Evolutionary conservation across 2,329 filamentous ascomycete species (phyloP), one percentile per base, ranked within the genome.

Genomic region (Cladosporium sp.): DNA sequence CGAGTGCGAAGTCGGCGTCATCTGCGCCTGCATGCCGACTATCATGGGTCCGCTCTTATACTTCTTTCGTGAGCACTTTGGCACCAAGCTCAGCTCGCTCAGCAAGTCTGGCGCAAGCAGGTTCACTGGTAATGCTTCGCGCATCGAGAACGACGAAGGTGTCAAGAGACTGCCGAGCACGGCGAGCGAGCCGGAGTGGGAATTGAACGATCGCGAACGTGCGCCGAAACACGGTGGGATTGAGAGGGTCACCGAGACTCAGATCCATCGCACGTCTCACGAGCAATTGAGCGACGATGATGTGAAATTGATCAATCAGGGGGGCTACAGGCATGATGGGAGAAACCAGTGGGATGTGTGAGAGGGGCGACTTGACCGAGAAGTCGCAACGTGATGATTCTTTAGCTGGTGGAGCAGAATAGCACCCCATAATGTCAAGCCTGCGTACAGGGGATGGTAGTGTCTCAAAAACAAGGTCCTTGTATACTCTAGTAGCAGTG

Each of bases 11-110:
- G 60, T 69, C 18, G 69, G 66, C 25, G 43, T 70, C 26, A 65
- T 72, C 43, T 72, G 70, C 63, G 69, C 70, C 21, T 72, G 70
- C 65, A 70, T 72, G 58, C 43, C 43, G 7, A 61, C 58, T 21
- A 51, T 61, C 58, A 61, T 61, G 18, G 58, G 58, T n/a, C 58
- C 58, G 34, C 7, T 34, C 11, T 16, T 61, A 11, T 21, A 34
- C 58, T 61, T 61, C 43, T 51, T 61, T 46, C 43, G 46, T 5
- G 25, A 51, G 13, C 49, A 34, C 6, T 61, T 61, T 25, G 58
- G 58, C 43, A 51, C 13, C 58, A 51, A 49, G 7, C n/a, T 61
- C 28, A 39, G 28, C 58, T 61, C 58, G 6, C 46, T 61, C 13
- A 39, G 58, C 46, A 61, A 61, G 21, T 61, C 58, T 2, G 34